A percentile compares a stretch with the other conserved stretches of the same genome.
Conservation (phyloP, 192 early-diverging fungal genomes). For the Gigaspora rosea region DNA sequence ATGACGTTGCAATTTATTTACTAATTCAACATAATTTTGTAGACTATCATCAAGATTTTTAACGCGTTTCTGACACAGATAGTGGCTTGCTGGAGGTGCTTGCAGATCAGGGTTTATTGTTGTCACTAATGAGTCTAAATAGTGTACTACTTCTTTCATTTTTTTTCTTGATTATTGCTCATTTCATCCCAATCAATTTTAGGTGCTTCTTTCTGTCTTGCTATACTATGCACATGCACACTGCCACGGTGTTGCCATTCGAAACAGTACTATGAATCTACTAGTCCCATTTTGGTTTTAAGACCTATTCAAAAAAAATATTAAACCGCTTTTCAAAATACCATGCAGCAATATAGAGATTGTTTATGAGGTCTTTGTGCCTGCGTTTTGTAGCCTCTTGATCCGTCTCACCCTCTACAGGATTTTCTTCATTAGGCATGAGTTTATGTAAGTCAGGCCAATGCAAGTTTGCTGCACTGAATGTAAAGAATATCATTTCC, state of each 20-base stretch:
- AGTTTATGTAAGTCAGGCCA: constrained; percentile 5
- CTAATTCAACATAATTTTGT: constrained; percentile 14
- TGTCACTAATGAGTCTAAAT: neutral
- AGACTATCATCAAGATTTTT: neutral
- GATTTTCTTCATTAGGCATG: neutral
- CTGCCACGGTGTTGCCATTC: constrained; percentile 13
- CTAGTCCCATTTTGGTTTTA: neutral
- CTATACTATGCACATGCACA: neutral
- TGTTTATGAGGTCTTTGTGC: neutral
- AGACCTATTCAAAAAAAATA: neutral
- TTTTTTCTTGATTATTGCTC: neutral
- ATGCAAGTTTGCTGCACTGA: neutral
- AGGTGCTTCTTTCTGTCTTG: constrained; percentile 3
- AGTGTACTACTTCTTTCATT: neutral
- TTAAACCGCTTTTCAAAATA: constrained; percentile 7
- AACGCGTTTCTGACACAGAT: neutral
- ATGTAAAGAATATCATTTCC: constrained; percentile 11
- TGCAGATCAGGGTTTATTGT: neutral
- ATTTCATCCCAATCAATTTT: constrained; percentile 17
- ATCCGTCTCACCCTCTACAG: neutral
- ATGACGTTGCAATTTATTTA: constrained; percentile 3
- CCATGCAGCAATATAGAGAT: constrained; percentile 11
- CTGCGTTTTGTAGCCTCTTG: neutral
- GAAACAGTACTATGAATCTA: neutral
- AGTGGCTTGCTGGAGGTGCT: neutral